A percentile compares a stretch with the other conserved stretches of the same genome.
Conservation (phyloP, 192 early-diverging fungal genomes). For the Backusella morwellensis region DNA sequence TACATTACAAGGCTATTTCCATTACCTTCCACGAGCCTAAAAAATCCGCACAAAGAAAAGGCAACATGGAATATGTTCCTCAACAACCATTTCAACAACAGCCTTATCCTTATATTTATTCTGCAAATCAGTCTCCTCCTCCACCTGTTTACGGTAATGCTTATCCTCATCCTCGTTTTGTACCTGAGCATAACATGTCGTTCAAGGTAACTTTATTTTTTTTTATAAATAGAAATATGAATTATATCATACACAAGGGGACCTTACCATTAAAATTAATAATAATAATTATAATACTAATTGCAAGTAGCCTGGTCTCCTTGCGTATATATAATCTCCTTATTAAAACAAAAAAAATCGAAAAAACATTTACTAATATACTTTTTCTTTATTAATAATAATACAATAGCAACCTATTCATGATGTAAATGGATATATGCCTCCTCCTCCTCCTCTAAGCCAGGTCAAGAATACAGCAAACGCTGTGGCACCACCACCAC, state of each 20-base stretch:
- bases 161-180: neutral
- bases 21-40: constrained; percentile 91
- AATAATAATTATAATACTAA: too few species aligned
- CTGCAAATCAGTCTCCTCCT: neutral
- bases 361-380: neutral
- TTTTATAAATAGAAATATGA: neutral
- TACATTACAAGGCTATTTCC: constrained; percentile 81
- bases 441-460: neutral
- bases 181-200: neutral
- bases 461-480: neutral
- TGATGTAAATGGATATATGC: neutral
- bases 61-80: neutral
- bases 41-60: constrained; percentile 45
- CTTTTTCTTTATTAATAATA: neutral
- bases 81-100: neutral
- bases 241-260: neutral
- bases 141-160: neutral
- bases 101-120: neutral
- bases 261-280: neutral
- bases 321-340: neutral
- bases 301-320: neutral
- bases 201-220: neutral
- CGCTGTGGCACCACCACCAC: neutral
- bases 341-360: neutral
- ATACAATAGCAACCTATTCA: neutral